Evolutionary conservation across 2,329 filamentous ascomycete genomes (phyloP).

Genomic region (Alternaria sp.): DNA sequence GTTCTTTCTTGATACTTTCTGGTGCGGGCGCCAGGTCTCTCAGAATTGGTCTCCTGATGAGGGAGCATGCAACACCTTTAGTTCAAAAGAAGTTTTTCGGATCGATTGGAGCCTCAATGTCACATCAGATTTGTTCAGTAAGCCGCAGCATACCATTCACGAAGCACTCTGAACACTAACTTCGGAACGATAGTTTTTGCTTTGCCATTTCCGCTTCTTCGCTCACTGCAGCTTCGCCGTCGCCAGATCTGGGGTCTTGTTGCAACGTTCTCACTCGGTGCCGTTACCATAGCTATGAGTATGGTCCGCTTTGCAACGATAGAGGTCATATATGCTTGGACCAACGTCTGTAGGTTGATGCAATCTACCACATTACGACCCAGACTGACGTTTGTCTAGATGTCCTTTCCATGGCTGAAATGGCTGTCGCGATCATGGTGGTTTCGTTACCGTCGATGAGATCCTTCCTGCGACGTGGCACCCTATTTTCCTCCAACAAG

Average conservation of each 20-base stretch:
- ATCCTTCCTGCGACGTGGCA: conserved; percentile 29
- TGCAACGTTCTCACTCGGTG: conserved; percentile 33
- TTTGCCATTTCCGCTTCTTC: conserved; percentile 35
- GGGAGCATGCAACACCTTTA: conserved; percentile 27
- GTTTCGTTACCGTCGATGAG: conserved; percentile 35
- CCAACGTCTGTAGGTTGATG: conserved; percentile 34
- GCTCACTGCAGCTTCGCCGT: conserved; percentile 26
- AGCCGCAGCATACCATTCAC: background rate
- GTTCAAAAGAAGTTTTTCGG: conserved; percentile 29
- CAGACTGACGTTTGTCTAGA: conserved; percentile 17
- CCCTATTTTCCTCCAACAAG: conserved; percentile 29
- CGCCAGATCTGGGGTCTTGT: conserved; percentile 34
- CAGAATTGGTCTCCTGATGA: conserved; percentile 31
- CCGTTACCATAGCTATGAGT: conserved; percentile 34
- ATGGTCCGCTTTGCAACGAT: conserved; percentile 32
- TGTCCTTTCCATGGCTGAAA: conserved; percentile 38
- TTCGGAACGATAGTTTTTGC: conserved; percentile 19
- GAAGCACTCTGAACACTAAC: background rate
- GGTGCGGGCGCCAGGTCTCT: conserved; percentile 27
- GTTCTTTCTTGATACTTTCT: conserved; percentile 28
- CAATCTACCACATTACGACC: background rate
- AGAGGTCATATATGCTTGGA: conserved; percentile 32
- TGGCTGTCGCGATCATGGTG: conserved; percentile 38
- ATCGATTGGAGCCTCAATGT: conserved; percentile 27
- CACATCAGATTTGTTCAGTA: conserved; percentile 23